Base-by-base conservation (phyloP, 2,329 filamentous ascomycete species). In the Pestalotiopsis fici region DNA sequence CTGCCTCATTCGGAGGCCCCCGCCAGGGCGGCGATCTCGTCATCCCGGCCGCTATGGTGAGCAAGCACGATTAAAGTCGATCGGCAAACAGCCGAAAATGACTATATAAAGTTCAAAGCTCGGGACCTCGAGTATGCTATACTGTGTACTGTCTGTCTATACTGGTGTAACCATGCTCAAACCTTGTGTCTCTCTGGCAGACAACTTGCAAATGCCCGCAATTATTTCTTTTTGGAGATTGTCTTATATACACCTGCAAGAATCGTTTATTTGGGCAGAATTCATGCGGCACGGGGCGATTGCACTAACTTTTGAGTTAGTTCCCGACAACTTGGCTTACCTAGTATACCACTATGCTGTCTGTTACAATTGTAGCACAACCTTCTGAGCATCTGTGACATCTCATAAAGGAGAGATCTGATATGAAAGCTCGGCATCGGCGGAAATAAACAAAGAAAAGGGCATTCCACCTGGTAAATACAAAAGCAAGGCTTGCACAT, bases 1-100 rank as follows among this genome's bases (percentile, higher is more conserved):
- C 59, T 62, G n/a, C 59, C 59, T 47, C 35, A 62, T 62, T 37
- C n/a, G 59, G 57, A 23, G 37, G 59, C 31, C 59, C 59, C 59
- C 59, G 59, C 59, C 35, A 12, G 5, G 15, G 43, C 43, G 43
- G 43, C 43, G 43, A 50, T 50, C 57, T 60, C 57, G 28, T 60
- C 59, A 62, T 50, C 37, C 59, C 59, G 59, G 59, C 59, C 37
- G 28, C 15, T 18, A 35, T 39, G 43, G 18, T 43, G 13, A 39
- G 23, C 55, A 31, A 27, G 23, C 12, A 57, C 23, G 23, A 57
- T 25, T 23, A 57, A 54, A 60, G 57, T 31, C 28, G 25, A 21
- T 60, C 28, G 57, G 57, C 57, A 57, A 6, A 57, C 21, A 50
- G 43, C 43, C 55, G 55, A 57, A 57, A 15, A 15, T 13, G 9